These are phyloP conservation scores for Globisporangium camurandrum DNA, from an alignment of 352 stramenopile genomes.

Conservation along the genomic window DNA sequence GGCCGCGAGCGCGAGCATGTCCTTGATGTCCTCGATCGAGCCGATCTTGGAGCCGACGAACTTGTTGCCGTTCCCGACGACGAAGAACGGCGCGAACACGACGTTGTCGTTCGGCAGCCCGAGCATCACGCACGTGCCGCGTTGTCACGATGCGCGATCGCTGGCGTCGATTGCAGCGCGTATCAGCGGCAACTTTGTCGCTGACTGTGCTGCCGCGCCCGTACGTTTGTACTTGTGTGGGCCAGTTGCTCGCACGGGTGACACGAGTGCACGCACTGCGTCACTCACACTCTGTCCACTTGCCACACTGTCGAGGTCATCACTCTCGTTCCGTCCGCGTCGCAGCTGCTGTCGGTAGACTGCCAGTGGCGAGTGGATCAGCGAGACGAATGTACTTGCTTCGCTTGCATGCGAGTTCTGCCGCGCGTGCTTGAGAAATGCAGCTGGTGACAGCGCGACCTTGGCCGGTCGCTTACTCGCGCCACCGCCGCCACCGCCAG, in stretches of 20 bases:
- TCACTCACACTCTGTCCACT: neutral
- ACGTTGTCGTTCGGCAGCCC: too few species aligned
- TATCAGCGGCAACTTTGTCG: constrained; percentile 8
- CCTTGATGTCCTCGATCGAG: constrained; percentile 50
- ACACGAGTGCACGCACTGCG: constrained; percentile 4
- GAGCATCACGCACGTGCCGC: too few species aligned
- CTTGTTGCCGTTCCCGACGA: constrained; percentile 34
- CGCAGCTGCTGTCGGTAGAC: constrained; percentile 12
- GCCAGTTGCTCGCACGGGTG: neutral
- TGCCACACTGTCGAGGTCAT: neutral
- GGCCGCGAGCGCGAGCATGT: constrained; percentile 79
- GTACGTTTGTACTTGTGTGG: neutral
- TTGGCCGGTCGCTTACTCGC: constrained; percentile 2
- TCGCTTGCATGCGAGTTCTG: constrained; percentile 3
- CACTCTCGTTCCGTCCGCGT: neutral
- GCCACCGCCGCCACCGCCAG: neutral
- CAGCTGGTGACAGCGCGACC: constrained; percentile 33
- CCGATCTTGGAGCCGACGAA: constrained; percentile 62
- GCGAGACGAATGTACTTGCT: neutral
- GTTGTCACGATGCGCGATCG: too few species aligned
- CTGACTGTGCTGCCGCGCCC: neutral
- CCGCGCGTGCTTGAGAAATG: constrained; percentile 28
- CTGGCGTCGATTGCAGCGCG: too few species aligned
- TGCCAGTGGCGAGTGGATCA: constrained; percentile 13
- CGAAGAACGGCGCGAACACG: too few species aligned